Evolutionary conservation across 305 asterid genomes (phyloP), one percentile per base, ranked within the genome.

Genomic region (Solanum hybrid): DNA sequence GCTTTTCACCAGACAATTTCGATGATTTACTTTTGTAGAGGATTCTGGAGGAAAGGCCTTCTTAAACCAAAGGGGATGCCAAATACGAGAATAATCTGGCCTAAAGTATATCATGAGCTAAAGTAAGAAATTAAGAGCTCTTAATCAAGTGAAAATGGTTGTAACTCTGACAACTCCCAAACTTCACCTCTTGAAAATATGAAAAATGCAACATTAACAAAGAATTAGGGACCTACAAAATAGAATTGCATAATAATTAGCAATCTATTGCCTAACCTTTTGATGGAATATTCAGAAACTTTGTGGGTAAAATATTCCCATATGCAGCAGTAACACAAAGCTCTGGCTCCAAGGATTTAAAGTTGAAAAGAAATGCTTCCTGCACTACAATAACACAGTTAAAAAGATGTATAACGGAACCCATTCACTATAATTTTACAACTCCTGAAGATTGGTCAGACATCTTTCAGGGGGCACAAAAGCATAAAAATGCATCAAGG

Each of bases 261-360:
- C 60, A 38, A 86, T 36, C 79, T 87, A 77, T 90, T 82, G 86
- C 93, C 99, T 94, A 92, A 95, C 99, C 99, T 94, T 94, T 91
- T 24, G 98, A 91, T 20, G 99, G 99, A 91, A 96, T 93, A 86
- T 96, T 93, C 84, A 96, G 98, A 92, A 97, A 96, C 89, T 94
- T 95, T 81, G 94, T 95, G 17, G 99, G 98, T 88, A 97, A 91
- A 87, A 97, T 97, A 92, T 96, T 97, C 92, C 99, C 99, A 85
- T 97, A 97, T 42, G 99, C 99, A 89, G 99, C 99, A 89, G 98
- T 97, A 90, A 97, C 93, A 92, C 99, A 97, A 91, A 97, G 98
- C 88, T 95, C 98, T 69, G 99, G 98, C 91, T 95, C 98, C 95
- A 97, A 92, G 88, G 94, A 95, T 90, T 91, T 92, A 40, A 97